phyloP scores from a whole-genome alignment of 768 basidiomycete species.

The Trametes punicea region DNA sequence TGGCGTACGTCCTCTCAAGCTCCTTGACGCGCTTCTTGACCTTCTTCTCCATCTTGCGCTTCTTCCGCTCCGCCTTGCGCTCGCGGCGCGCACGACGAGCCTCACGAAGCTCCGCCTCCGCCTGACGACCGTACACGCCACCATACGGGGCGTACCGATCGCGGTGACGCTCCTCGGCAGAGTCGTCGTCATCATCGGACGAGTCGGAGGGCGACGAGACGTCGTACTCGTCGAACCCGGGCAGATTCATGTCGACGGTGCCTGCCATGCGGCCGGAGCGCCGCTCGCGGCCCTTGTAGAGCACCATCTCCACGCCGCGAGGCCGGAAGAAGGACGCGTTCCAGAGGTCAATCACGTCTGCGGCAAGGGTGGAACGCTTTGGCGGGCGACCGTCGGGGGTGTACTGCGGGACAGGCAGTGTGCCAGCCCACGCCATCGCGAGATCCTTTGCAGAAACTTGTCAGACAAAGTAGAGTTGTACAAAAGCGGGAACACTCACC shows the following conservation, averaged over 20 bases:
- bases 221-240: slow-evolving; percentile 43
- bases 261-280: slow-evolving; percentile 65
- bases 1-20: slow-evolving; percentile 56
- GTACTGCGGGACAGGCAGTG: slow-evolving; percentile 59
- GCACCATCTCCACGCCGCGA: slow-evolving; percentile 73
- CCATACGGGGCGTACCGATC: slow-evolving; percentile 31
- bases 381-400: slow-evolving; percentile 46
- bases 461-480: not conserved
- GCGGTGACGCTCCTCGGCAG: slow-evolving; percentile 33
- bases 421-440: slow-evolving; percentile 72
- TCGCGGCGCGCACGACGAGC: slow-evolving; percentile 47
- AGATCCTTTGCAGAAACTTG: slow-evolving; percentile 54
- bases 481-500: slow-evolving; percentile 38
- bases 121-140: slow-evolving; percentile 42
- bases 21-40: slow-evolving; percentile 55
- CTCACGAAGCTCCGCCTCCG: slow-evolving; percentile 43
- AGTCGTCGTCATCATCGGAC: slow-evolving; percentile 36
- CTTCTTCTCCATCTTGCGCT: slow-evolving; percentile 63
- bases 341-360: slow-evolving; percentile 79
- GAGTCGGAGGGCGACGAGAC: slow-evolving; percentile 41
- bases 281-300: slow-evolving; percentile 78
- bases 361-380: slow-evolving; percentile 55
- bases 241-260: slow-evolving; percentile 49
- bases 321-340: slow-evolving; percentile 70
- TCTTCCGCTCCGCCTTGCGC: slow-evolving; percentile 59